Base-by-base conservation (phyloP, 2,329 filamentous ascomycete genomes). In the Amesomyces nigricolor region DNA sequence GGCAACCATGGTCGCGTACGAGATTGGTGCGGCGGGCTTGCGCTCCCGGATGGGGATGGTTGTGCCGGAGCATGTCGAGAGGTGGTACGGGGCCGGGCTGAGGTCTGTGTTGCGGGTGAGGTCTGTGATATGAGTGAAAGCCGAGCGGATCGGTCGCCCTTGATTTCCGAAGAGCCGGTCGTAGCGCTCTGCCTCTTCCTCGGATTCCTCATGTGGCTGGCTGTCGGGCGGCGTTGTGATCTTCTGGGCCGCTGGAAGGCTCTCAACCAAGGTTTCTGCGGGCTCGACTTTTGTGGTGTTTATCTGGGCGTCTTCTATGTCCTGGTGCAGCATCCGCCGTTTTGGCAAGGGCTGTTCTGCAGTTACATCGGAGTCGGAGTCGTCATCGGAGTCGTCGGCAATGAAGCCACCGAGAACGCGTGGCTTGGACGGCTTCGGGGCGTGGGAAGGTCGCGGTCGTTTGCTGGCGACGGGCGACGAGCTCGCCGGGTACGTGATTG, bases 1-100 rank as follows among this genome's bases (percentile, higher is more conserved):
- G 19, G 86, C 86, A 3, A 88, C 80, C 62, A 90, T 78, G 39
- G 80, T 74, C 64, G 88, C 83, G 64, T 87, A 89, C 0, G 86
- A 75, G 1, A 80, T 67, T 0, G 72, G 67, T 1, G 70, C 68
- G 1, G 70, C 67, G 7, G 72, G 66, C 52, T 75, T 75, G 50
- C 83, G 81, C 63, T 81, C 74, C 44, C 76, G 76, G 44, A 89
- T 75, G 0, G 78, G 74, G 2, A 81, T 69, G 0, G 74, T 73
- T 42, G 75, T 79, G 30, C 87, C 87, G 19, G 76, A 73, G 55
- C 81, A 84, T 16, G 78, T 82, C n/a, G 67, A 75, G 35, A 78
- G 69, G 10, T 72, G 74, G 60, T 76, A 77, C 5, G 64, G 62
- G 9, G 60, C 59, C 2, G 56, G 51, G 11, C 29, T 29, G 16